Evolutionary conservation across 1,284 basidiomycete species (phyloP).

Genomic region (Salmacisia buchloeana): DNA sequence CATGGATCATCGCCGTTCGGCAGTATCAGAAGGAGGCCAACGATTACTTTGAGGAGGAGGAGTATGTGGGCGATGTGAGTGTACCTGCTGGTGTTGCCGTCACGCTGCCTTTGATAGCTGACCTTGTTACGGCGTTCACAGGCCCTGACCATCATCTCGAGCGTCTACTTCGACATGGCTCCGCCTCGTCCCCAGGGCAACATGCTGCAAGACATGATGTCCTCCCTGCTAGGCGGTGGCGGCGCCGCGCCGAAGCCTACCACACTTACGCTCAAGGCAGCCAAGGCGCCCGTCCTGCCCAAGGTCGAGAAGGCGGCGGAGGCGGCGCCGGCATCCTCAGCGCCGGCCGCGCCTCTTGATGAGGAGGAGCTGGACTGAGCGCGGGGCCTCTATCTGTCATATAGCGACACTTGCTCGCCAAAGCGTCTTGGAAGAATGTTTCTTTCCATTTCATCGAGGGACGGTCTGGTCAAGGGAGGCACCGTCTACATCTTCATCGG

Average conservation of each 20-base stretch:
- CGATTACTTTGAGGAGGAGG: slow-evolving; percentile 4
- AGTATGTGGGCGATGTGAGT: slow-evolving; percentile 6
- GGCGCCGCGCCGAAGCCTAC: neutral
- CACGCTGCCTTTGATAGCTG: neutral
- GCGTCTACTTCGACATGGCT: slow-evolving; percentile 7
- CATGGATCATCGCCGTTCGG: too few species aligned
- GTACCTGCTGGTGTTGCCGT: neutral
- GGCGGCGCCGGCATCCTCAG: neutral
- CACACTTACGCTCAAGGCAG: neutral
- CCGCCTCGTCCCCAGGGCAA: slow-evolving; percentile 6
- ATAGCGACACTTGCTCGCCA: neutral
- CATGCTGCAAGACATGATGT: slow-evolving; percentile 11
- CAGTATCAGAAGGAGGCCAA: slow-evolving; percentile 1
- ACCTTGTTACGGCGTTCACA: too few species aligned
- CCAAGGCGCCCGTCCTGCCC: neutral
- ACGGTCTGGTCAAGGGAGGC: neutral
- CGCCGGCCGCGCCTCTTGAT: neutral
- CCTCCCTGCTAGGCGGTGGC: neutral
- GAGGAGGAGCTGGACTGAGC: slow-evolving; percentile 6
- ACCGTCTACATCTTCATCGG: neutral
- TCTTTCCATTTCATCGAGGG: neutral
- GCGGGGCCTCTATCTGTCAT: neutral
- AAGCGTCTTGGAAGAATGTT: neutral
- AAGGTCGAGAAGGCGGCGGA: neutral
- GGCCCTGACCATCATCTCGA: slow-evolving; percentile 2